phyloP scores from a whole-genome alignment of 1,284 basidiomycete species.

The Gomphus bonarii region DNA sequence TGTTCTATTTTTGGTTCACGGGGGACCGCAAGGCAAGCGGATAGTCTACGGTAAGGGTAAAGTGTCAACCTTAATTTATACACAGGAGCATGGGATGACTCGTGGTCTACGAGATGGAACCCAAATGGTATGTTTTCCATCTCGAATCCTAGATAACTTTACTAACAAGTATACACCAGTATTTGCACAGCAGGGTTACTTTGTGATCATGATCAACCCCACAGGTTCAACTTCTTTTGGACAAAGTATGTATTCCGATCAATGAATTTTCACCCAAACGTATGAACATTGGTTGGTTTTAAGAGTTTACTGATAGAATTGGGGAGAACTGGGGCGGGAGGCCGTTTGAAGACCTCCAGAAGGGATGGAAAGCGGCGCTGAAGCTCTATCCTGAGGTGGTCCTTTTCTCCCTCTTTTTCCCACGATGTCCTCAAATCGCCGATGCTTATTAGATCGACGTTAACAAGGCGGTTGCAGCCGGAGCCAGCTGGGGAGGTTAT shows the following conservation, averaged over 20 bases:
- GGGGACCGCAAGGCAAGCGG: constrained; percentile 30
- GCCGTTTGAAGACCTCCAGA: constrained; percentile 72
- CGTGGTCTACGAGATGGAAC: constrained; percentile 86
- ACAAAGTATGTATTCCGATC: constrained; percentile 39
- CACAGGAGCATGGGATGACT: constrained; percentile 76
- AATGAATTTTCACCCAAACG: neutral
- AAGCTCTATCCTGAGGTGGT: constrained; percentile 61
- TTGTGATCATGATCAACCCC: constrained; percentile 78
- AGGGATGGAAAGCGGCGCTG: constrained; percentile 67
- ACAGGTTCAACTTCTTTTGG: constrained; percentile 86
- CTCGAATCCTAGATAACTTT: neutral
- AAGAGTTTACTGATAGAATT: constrained; percentile 76
- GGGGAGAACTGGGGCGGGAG: constrained; percentile 77
- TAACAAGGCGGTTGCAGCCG: constrained; percentile 71
- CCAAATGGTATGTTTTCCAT: constrained; percentile 45
- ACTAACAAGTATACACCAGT: neutral
- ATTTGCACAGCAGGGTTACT: constrained; percentile 45
- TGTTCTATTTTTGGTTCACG: constrained; percentile 63
- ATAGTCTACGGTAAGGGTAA: neutral
- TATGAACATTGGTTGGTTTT: neutral
- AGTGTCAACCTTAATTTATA: constrained; percentile 6
- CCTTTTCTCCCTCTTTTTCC: neutral
- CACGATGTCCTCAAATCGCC: neutral
- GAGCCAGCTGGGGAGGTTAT: constrained; percentile 76
- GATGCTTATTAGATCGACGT: constrained; percentile 56